phyloP scores from a whole-genome alignment of 345 rosid genomes.

The Eucalyptus urophylla region DNA sequence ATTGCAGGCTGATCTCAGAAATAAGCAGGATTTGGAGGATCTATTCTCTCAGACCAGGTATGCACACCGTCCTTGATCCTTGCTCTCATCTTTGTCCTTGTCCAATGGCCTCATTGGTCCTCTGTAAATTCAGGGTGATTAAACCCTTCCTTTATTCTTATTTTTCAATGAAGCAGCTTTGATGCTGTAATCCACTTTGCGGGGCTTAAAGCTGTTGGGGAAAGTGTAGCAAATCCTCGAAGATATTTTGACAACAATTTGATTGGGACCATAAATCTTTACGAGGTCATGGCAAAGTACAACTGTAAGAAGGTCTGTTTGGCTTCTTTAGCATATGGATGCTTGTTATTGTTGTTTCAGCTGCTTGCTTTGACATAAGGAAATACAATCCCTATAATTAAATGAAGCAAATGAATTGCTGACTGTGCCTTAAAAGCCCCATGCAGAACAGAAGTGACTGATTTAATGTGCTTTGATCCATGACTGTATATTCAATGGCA shows the following conservation, averaged over 20 bases:
- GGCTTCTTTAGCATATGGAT: not conserved
- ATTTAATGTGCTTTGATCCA: not conserved
- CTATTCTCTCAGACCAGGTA: conserved; percentile 62
- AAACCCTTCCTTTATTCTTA: not conserved
- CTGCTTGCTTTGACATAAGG: not conserved
- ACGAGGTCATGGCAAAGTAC: conserved; percentile 61
- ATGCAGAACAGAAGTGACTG: not conserved
- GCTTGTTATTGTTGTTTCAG: not conserved
- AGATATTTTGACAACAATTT: conserved; percentile 78
- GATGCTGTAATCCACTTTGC: conserved; percentile 97
- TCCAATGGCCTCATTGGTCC: not conserved
- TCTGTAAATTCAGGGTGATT: not conserved
- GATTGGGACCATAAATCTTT: conserved; percentile 66
- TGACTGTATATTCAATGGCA: not conserved
- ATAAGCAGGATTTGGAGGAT: conserved; percentile 73
- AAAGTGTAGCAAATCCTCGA: conserved; percentile 69
- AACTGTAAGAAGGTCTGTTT: conserved; percentile 53
- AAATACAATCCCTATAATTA: not conserved
- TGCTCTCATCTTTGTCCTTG: not conserved
- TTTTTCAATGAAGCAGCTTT: conserved; percentile 27
- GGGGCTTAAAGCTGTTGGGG: conserved; percentile 91
- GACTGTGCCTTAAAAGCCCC: not conserved
- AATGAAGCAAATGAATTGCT: not conserved
- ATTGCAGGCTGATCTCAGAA: conserved; percentile 85
- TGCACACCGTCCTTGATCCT: not conserved